Percentiles rank a stretch among this genome's conserved stretches.
Evolutionary conservation across 176 grass and related monocot species (phyloP).

Genomic region (Pontederia crassipes): DNA sequence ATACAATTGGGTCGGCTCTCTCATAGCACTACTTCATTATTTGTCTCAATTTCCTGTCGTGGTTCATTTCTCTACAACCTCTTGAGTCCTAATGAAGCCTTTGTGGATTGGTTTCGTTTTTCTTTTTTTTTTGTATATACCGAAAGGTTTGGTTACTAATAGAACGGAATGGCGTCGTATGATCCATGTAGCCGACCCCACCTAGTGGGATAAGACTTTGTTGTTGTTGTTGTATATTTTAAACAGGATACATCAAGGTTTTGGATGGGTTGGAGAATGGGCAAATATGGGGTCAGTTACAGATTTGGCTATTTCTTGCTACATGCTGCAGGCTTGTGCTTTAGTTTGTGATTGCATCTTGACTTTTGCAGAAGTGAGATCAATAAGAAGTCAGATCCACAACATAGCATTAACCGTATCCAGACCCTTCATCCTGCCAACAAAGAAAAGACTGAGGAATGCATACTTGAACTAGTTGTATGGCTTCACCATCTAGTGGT

Average conservation of each 20-base stretch:
- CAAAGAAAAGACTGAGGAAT: conserved; percentile 58
- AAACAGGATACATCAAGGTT: conserved; percentile 86
- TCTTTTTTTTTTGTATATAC: conserved; percentile 1
- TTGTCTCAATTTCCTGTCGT: background rate
- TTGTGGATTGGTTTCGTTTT: background rate
- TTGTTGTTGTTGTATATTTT: conserved; percentile 23
- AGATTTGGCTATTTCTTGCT: background rate
- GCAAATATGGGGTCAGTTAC: conserved; percentile 77
- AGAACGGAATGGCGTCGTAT: no score
- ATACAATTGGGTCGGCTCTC: conserved; percentile 56
- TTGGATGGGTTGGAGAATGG: conserved; percentile 98
- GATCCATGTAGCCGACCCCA: no score
- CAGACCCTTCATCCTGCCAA: conserved; percentile 90
- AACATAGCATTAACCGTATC: conserved; percentile 35
- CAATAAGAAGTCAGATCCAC: conserved; percentile 45
- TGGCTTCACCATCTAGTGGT: conserved; percentile 75
- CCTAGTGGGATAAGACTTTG: no score
- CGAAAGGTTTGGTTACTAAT: no score
- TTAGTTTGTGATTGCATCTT: background rate
- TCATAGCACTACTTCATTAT: background rate
- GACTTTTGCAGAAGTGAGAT: conserved; percentile 47
- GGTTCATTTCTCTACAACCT: background rate
- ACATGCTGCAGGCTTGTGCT: background rate
- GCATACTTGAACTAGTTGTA: conserved; percentile 70
- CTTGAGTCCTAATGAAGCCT: no score